Evolutionary conservation across 2,329 filamentous ascomycete genomes (phyloP).

Genomic region (Paracoccidioides brasiliensis): DNA sequence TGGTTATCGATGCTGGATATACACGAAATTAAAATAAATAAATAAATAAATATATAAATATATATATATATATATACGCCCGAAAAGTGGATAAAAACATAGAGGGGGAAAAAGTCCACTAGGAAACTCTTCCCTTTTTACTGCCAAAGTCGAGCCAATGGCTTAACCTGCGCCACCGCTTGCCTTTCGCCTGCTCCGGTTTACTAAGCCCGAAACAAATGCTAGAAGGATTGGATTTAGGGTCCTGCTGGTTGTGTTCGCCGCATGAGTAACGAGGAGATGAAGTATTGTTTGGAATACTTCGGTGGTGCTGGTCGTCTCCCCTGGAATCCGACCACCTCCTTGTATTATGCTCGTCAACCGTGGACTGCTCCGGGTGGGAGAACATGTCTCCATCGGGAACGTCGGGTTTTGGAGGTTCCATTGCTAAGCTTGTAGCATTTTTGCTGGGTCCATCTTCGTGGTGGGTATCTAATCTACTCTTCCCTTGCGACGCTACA

Average conservation of each 20-base stretch:
- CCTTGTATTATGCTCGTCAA: background rate
- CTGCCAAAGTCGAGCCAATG: conserved; percentile 2
- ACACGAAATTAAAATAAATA: too few relatives aligned
- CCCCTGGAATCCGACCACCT: background rate
- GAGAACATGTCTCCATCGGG: background rate
- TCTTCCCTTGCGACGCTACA: background rate
- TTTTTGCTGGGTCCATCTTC: background rate
- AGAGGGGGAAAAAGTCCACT: background rate
- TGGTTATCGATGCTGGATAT: too few relatives aligned
- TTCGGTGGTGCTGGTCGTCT: background rate
- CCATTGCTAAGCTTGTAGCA: too few relatives aligned
- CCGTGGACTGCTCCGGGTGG: background rate
- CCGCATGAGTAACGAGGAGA: background rate
- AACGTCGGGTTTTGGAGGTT: too few relatives aligned
- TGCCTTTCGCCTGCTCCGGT: background rate
- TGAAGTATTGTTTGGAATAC: background rate
- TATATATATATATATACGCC: too few relatives aligned
- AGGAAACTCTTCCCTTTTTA: background rate
- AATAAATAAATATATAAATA: too few relatives aligned
- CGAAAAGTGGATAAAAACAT: background rate
- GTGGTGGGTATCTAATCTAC: background rate
- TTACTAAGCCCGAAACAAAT: background rate
- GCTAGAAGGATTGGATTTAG: background rate
- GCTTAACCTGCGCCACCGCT: conserved; percentile 5
- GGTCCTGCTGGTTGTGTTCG: background rate